These are phyloP conservation scores for Tolypocladium endophyticum DNA, from an alignment of 2,329 filamentous ascomycete genomes.

Conservation along the genomic window DNA sequence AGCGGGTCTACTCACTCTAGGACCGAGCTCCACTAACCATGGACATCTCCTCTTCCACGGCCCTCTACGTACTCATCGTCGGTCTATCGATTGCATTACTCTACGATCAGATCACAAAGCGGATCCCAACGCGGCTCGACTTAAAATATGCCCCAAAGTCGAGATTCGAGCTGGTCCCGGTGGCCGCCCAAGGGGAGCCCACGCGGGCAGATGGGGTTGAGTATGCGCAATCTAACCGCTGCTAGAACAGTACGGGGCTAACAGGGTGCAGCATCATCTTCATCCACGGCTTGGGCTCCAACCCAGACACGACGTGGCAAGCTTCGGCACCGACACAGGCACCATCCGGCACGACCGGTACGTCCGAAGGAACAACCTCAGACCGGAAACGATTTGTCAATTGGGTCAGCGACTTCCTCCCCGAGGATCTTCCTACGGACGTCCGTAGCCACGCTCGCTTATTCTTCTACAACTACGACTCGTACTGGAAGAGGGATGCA, in stretches of 20 bases:
- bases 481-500: not conserved
- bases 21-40: not conserved
- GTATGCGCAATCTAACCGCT: not conserved
- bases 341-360: too few species aligned
- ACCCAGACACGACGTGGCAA: not conserved
- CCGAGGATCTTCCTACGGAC: not conserved
- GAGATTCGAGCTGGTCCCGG: not conserved
- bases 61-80: not conserved
- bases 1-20: not conserved
- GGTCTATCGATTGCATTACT: too few species aligned
- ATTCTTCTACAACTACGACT: not conserved
- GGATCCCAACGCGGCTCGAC: not conserved
- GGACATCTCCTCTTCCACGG: too few species aligned
- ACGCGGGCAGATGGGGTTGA: not conserved
- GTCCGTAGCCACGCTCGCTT: not conserved
- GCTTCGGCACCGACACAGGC: not conserved
- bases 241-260: not conserved
- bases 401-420: not conserved
- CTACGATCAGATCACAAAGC: not conserved
- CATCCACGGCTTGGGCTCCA: not conserved
- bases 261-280: not conserved
- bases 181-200: not conserved
- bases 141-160: not conserved
- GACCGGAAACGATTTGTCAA: not conserved
- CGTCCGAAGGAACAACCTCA: not conserved